A percentile compares a stretch with the other conserved stretches of the same genome.
These are phyloP conservation scores for Coemansia pectinata DNA, from an alignment of 192 early-diverging fungal genomes.

Conservation along the genomic window DNA sequence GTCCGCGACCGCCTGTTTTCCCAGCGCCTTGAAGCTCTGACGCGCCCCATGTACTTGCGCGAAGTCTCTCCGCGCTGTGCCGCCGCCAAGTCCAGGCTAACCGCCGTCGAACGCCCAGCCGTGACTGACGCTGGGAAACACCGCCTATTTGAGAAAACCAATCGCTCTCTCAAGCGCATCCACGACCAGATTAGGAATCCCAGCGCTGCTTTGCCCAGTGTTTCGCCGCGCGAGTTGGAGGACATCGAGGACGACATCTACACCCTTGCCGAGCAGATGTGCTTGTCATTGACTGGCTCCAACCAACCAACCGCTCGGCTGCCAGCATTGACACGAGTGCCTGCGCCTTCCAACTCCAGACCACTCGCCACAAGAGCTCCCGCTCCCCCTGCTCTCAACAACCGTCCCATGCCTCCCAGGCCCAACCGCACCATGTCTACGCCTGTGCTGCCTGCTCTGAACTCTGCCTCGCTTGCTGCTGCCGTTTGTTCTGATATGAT, in stretches of 20 bases:
- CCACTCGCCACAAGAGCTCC: neutral
- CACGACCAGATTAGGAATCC: slow-evolving; percentile 2
- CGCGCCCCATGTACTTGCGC: slow-evolving; percentile 18
- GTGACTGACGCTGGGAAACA: slow-evolving; percentile 9
- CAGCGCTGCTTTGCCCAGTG: neutral
- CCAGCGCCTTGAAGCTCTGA: slow-evolving; percentile 31
- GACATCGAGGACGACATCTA: slow-evolving; percentile 16
- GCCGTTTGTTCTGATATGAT: slow-evolving; percentile 25
- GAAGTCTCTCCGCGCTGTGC: slow-evolving; percentile 28
- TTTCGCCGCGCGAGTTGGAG: neutral
- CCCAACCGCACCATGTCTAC: slow-evolving; percentile 32
- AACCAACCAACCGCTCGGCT: slow-evolving; percentile 21
- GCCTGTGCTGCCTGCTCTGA: slow-evolving; percentile 30
- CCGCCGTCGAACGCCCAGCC: neutral
- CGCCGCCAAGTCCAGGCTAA: neutral
- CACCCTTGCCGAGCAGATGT: slow-evolving; percentile 28
- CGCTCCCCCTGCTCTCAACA: neutral
- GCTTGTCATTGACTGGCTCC: slow-evolving; percentile 21
- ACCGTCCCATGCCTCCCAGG: slow-evolving; percentile 5
- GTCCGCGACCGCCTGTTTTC: slow-evolving; percentile 31
- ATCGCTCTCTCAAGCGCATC: slow-evolving; percentile 7
- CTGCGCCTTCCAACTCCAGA: neutral
- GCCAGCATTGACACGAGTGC: slow-evolving; percentile 14
- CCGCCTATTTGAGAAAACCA: slow-evolving; percentile 14
- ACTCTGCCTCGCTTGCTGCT: slow-evolving; percentile 30